Evolutionary conservation across 352 stramenopile species (phyloP), one percentile per base, ranked within the genome.

Genomic region (Globisporangium nodosum): DNA sequence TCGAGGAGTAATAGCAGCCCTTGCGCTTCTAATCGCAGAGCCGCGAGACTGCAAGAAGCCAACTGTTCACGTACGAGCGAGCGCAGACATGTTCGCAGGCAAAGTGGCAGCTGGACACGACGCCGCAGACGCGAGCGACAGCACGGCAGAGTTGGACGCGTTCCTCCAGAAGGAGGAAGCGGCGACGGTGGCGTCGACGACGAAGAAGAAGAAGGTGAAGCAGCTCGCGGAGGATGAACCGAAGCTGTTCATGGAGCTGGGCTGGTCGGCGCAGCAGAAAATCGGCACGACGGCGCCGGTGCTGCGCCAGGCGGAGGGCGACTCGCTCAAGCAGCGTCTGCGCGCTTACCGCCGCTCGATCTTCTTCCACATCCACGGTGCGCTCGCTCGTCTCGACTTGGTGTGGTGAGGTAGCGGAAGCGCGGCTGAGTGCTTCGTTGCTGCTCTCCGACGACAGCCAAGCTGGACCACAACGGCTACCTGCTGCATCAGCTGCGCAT

Each of bases 281-380:
- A 56, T 68, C 9, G 83, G 81, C 42, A 82, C 75, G 24, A 88
- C 66, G 24, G 73, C 77, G n/a, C 77, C 79, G 16, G 76, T 86
- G 21, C 60, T 92, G 56, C 79, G 80, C 6, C 78, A 90, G 55
- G 74, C 88, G 21, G 79, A 90, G 56, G 78, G 81, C 48, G 78
- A 92, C 56, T 89, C 78, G 0, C 63, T 90, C 58, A 75, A 70
- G 55, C 77, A 90, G 40, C 74, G 82, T 12, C 68, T 92, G 48
- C 74, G 73, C 24, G 63, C 85, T 13, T 92, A 90, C 51, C 73
- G 78, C 1, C 71, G 78, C 54, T 87, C 83, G 27, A 84, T 90
- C 33, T 83, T 82, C 60, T 92, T 92, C 57, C 83, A 90, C 54
- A 88, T 92, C 55, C 80, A 91, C 46, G 66, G 82, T 88, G 56